A percentile compares a stretch with the other conserved stretches of the same genome.
phyloP scores from a whole-genome alignment of 2,329 filamentous ascomycete species.

The Amesomyces nigricolor region DNA sequence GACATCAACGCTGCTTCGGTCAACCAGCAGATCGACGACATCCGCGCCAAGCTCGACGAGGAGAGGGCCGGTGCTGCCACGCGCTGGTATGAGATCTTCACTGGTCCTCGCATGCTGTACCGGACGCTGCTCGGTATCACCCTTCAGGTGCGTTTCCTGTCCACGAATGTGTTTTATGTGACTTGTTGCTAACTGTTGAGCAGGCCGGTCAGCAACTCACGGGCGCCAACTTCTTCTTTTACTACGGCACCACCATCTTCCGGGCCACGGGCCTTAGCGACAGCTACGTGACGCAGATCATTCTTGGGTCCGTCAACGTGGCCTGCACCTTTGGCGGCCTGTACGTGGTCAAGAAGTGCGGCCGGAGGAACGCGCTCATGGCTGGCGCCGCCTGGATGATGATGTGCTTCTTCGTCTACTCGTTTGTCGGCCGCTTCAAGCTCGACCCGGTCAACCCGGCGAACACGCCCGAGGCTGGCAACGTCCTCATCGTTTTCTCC shows the following conservation, averaged over 20 bases:
- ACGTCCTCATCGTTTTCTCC: slow-evolving; percentile 67
- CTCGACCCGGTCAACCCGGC: slow-evolving; percentile 38
- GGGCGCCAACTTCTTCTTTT: slow-evolving; percentile 48
- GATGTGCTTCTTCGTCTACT: slow-evolving; percentile 60
- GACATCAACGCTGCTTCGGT: slow-evolving; percentile 40
- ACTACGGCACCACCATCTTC: slow-evolving; percentile 64
- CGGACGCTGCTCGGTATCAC: slow-evolving; percentile 58
- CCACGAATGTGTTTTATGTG: slow-evolving; percentile 46
- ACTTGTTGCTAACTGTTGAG: slow-evolving; percentile 34
- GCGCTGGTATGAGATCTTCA: slow-evolving; percentile 55
- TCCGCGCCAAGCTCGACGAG: slow-evolving; percentile 47
- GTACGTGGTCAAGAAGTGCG: slow-evolving; percentile 62
- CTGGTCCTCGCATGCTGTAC: slow-evolving; percentile 51
- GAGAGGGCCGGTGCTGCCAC: slow-evolving; percentile 41
- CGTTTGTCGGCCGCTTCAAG: slow-evolving; percentile 45
- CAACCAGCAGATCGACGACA: slow-evolving; percentile 47
- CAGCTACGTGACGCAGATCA: slow-evolving; percentile 62
- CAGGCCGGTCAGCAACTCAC: slow-evolving; percentile 64
- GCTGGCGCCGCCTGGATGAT: slow-evolving; percentile 65
- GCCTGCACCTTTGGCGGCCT: slow-evolving; percentile 61
- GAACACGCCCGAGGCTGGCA: slow-evolving; percentile 52
- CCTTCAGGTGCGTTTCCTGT: slow-evolving; percentile 62
- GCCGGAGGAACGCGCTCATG: slow-evolving; percentile 63
- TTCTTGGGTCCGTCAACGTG: slow-evolving; percentile 63
- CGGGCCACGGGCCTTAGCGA: slow-evolving; percentile 59